phyloP scores from a whole-genome alignment of 768 basidiomycete genomes.

The Hericium erinaceus region DNA sequence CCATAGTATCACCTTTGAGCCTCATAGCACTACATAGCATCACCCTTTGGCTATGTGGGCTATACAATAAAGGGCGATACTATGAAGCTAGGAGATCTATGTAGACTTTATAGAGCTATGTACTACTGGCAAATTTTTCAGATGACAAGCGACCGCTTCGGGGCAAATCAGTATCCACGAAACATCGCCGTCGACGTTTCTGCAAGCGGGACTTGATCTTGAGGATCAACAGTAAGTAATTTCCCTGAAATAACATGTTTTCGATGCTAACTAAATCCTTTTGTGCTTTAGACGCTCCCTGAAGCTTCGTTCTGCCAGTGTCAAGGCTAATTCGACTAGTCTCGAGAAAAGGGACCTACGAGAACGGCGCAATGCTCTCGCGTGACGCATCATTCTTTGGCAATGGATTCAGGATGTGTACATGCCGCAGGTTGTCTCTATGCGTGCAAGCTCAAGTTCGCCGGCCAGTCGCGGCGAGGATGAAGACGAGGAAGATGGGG shows the following conservation, averaged over 20 bases:
- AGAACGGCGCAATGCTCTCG: conserved; percentile 5
- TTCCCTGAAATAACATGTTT: background rate
- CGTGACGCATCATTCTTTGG: conserved; percentile 8
- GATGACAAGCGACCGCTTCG: background rate
- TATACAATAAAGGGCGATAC: too few species aligned
- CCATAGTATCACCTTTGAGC: too few species aligned
- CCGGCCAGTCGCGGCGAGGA: background rate
- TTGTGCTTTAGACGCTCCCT: background rate
- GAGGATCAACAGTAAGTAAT: conserved; percentile 19
- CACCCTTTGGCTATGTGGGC: too few species aligned
- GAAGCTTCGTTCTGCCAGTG: background rate
- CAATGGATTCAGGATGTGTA: conserved; percentile 7
- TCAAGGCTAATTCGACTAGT: background rate
- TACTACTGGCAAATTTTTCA: too few species aligned
- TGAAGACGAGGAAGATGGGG: background rate
- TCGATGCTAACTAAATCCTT: background rate
- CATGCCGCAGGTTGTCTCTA: conserved; percentile 6
- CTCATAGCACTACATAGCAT: too few species aligned
- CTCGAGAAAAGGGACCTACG: background rate
- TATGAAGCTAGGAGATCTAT: too few species aligned
- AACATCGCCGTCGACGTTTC: conserved; percentile 9
- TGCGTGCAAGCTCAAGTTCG: background rate
- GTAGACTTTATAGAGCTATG: too few species aligned
- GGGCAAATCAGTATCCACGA: conserved; percentile 7
- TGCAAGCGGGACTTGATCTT: conserved; percentile 15